Base-by-base conservation (phyloP, 2,329 filamentous ascomycete genomes). In the Hypocrella siamensis region DNA sequence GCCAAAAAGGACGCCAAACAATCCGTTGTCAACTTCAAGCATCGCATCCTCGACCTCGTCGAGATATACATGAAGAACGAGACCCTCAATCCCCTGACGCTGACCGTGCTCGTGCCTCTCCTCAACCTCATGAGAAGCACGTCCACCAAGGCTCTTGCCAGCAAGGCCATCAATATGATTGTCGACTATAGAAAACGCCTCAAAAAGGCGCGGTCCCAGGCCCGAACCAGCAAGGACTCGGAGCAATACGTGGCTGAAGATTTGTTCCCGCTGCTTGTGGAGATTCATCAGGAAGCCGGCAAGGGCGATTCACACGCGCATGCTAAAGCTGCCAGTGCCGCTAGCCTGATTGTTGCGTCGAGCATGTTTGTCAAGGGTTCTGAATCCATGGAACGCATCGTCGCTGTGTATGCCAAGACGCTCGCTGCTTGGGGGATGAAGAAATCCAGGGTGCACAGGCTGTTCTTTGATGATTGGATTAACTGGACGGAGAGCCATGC, bases 1-100 rank as follows among this genome's bases (percentile, higher is more conserved):
- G 77, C 90, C 47, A 79, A 80, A 45, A 83, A 83, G 48, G 79
- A 88, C 37, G 86, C 88, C 33, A 90, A 83, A 49, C 80, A 88
- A 42, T 84, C 75, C 15, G 82, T 96, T 48, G 62, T 93, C 46
- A 86, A 88, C 56, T 93, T 98, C 67, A 98, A 98, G 62, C 82
- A 83, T 53, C 80, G 86, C 26, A 79, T 94, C 5, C 69, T 96
- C 4, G 90, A 96, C 47, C 68, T 96, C 1, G 65, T 96, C 9
- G 73, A 79, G 37, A 79, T 90, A 40, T 96, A 84, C 53, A 65
- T 90, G 40, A 85, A 81, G 52, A 78, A 79, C 43, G 78, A 90
- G 54, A 70, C 79, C 34, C 65, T 66, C 16, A 79, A 75, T 43
- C 56, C 68, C 2, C 59, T 86, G 1, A 70, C 75, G 1, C 70